Conservation (phyloP, 2,329 filamentous ascomycete species). For the Cryphonectria carpinicola region DNA sequence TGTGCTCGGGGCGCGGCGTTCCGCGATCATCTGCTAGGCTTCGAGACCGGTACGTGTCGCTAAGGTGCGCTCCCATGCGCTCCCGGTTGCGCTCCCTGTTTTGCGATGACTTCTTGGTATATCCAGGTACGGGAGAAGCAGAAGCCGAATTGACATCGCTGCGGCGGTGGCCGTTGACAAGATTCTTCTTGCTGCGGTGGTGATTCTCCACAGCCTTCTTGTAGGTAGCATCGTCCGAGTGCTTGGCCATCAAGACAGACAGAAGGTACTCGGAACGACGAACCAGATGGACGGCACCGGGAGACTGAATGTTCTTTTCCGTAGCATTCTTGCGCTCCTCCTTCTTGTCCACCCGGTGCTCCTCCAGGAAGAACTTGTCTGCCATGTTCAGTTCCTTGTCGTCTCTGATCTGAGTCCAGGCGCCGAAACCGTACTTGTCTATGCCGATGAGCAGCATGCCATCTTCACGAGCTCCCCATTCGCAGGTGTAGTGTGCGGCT, state of each 20-base stretch:
- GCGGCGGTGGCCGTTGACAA: conserved; percentile 63
- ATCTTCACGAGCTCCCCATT: conserved; percentile 92
- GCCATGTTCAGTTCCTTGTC: conserved; percentile 82
- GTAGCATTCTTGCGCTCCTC: conserved; percentile 82
- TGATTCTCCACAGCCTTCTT: conserved; percentile 88
- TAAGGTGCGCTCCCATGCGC: conserved; percentile 51
- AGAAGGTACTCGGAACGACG: conserved; percentile 93
- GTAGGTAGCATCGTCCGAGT: conserved; percentile 74
- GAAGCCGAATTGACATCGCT: conserved; percentile 63
- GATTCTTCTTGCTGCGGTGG: conserved; percentile 91
- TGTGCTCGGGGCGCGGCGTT: conserved; percentile 57
- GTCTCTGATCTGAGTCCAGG: conserved; percentile 93
- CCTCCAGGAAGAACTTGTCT: conserved; percentile 95
- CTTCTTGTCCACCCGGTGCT: conserved; percentile 97
- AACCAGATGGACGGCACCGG: conserved; percentile 95
- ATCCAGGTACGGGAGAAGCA: conserved; percentile 70
- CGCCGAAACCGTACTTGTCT: conserved; percentile 89
- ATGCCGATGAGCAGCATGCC: conserved; percentile 97
- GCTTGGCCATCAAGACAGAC: conserved; percentile 87
- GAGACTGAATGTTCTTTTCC: conserved; percentile 83
- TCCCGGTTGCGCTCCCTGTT: conserved; percentile 54
- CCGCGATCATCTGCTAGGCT: conserved; percentile 56
- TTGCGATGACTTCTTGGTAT: conserved; percentile 51
- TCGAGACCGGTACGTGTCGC: conserved; percentile 55
- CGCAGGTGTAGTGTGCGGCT: conserved; percentile 84